phyloP scores from a whole-genome alignment of 345 rosid genomes.

The Linum lewisii region DNA sequence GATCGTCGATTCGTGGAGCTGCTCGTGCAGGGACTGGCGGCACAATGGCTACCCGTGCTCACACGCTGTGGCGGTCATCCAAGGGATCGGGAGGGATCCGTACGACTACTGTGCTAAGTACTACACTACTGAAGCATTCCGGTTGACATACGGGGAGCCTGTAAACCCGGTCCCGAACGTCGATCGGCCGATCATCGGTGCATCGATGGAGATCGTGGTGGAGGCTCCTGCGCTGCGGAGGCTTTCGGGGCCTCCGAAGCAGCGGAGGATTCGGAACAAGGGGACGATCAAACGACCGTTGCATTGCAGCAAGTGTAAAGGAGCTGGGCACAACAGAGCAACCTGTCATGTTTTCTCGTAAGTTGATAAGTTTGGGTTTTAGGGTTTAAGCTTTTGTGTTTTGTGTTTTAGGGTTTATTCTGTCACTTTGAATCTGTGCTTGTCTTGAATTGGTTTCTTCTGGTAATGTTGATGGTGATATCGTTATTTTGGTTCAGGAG shows the following conservation, averaged over 20 bases:
- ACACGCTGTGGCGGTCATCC: constrained; percentile 21
- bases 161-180: constrained; percentile 19
- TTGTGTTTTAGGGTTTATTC: neutral
- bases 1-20: constrained; percentile 14
- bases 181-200: constrained; percentile 12
- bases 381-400: neutral
- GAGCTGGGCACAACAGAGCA: constrained; percentile 21
- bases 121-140: constrained; percentile 14
- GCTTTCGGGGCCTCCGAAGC: constrained; percentile 21
- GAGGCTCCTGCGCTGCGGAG: constrained; percentile 13
- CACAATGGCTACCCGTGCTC: constrained; percentile 18
- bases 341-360: constrained; percentile 21
- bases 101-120: constrained; percentile 21
- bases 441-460: constrained; percentile 9
- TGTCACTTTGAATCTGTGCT: too few species aligned
- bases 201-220: constrained; percentile 10
- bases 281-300: constrained; percentile 19
- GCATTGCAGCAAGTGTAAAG: constrained; percentile 26
- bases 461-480: neutral
- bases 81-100: constrained; percentile 9
- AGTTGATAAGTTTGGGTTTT: neutral
- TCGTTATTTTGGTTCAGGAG: too few species aligned
- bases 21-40: constrained; percentile 21
- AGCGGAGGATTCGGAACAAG: constrained; percentile 16
- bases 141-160: constrained; percentile 14